Base-by-base conservation (phyloP, 345 rosid species). In the Fremontodendron californicum region DNA sequence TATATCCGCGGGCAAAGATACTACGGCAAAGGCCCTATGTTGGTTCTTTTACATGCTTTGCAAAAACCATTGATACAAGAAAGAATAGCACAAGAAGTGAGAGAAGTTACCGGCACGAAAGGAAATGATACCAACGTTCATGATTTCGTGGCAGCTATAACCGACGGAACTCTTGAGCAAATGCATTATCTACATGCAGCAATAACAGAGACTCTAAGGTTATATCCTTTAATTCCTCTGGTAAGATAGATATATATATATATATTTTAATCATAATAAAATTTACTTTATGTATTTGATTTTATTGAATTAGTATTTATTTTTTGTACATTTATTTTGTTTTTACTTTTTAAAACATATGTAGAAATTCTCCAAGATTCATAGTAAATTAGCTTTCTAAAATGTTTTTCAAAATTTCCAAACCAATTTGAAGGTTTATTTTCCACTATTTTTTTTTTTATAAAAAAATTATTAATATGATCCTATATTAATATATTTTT, bases 151-250 rank as follows among this genome's bases (percentile, higher is more conserved):
- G 77, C 78, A 23, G 77, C 84, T 37, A 73, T 90, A 55, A 85
- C 79, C 0, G 92, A 90, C 75, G 77, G 39, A 40, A 77, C 64
- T 43, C 89, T 90, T 6, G 92, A 90, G 33, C 52, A 68, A 57
- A 87, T 90, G 94, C 92, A 90, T 37, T 93, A 91, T 80, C 95
- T 93, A 75, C 98, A 89, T 49, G 93, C 97, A n/a, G 79, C 91
- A 2, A 79, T 93, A 75, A 81, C 94, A n/a, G 94, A 93, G 86
- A 91, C 96, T 74, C 71, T 91, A 74, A 83, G 97, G 82, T 83
- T 93, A 1, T 88, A 89, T 77, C 96, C 96, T 80, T 75, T 88
- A 21, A 90, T 89, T 25, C 97, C 96, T 54, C 37, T 83, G 84
- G 96, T 90, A 89, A 76, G 10, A 42, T 42, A 42, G 11, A 75